Base-by-base conservation (phyloP, 2,329 filamentous ascomycete genomes). In the Cladosporium austrohemisphaericum region DNA sequence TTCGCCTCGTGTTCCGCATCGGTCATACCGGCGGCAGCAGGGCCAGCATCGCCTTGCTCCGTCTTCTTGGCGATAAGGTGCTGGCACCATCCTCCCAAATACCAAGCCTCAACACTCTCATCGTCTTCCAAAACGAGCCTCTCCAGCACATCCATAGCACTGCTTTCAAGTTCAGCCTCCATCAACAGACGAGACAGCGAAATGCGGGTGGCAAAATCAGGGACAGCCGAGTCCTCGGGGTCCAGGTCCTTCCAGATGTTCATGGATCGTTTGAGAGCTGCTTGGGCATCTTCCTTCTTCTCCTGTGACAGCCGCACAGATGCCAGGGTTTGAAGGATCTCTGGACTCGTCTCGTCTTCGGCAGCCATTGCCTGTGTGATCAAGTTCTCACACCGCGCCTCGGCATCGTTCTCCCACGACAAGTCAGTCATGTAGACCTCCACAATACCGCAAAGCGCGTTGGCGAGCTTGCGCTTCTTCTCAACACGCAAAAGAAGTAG, bases 361-460 rank as follows among this genome's bases (percentile, higher is more conserved):
- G 94, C 81, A 60, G 95, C 74, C 50, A 93, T 84, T 20, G 93
- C 93, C 72, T 98, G 90, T 5, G 91, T 95, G 55, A 97, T 81
- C 52, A 95, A 81, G 4, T 81, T 74, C 70, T 98, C 92, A 73
- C 94, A 98, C 58, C 85, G 81, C 57, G 80, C 75, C 72, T 98
- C 93, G 4, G 92, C 93, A 64, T 96, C 90, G 45, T 84, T 82
- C 70, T 96, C 91, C 88, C 79, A 84, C 11, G 63, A 66, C 32
- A 56, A 40, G 72, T 98, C 93, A 9, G 93, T 98, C 93, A 98
- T 98, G 75, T 96, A 98, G 41, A 98, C 89, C 72, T 98, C 93
- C 5, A 88, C 84, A 53, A 97, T 88, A 22, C 88, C 89, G 69
- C 94, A 98, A 28, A 98, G 78, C n/a, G 91, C 88, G 59, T 89